These are phyloP conservation scores for Cornus controversa DNA, from an alignment of 148 eudicot genomes.

Conservation along the genomic window DNA sequence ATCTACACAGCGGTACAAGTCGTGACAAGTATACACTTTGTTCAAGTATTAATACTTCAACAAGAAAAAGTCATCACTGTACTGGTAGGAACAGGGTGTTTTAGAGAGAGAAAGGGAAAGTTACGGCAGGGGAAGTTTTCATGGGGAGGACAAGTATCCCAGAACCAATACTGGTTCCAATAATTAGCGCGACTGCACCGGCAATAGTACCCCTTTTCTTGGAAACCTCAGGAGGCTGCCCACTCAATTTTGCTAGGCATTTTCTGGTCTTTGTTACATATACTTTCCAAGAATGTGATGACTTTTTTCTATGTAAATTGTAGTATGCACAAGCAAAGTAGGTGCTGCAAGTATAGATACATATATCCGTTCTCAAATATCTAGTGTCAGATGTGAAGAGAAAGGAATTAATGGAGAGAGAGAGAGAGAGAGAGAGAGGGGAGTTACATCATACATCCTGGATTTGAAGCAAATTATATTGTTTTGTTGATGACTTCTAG, in stretches of 20 bases:
- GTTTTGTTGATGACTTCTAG: constrained; percentile 15
- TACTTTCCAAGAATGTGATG: constrained; percentile 16
- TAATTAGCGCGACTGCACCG: constrained; percentile 52
- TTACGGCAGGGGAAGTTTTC: constrained; percentile 51
- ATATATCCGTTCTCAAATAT: background rate
- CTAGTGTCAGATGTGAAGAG: background rate
- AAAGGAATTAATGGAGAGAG: background rate
- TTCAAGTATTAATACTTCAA: no score
- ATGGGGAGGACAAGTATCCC: constrained; percentile 55
- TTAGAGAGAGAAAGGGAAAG: background rate
- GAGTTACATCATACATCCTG: constrained; percentile 21
- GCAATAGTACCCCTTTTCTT: constrained; percentile 38
- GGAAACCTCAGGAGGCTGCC: constrained; percentile 13
- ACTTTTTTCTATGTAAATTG: constrained; percentile 9
- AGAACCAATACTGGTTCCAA: constrained; percentile 52
- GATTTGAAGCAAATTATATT: constrained; percentile 7
- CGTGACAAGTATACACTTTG: no score
- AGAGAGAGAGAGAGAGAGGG: constrained; percentile 14
- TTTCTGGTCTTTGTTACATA: constrained; percentile 14
- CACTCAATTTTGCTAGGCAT: constrained; percentile 10
- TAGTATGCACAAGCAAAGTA: constrained; percentile 10
- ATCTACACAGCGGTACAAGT: no score
- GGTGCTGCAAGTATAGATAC: constrained; percentile 6
- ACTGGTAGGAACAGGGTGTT: background rate
- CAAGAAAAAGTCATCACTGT: no score